Base-by-base conservation (phyloP, 305 asterid genomes). In the Fraxinus paxiana region DNA sequence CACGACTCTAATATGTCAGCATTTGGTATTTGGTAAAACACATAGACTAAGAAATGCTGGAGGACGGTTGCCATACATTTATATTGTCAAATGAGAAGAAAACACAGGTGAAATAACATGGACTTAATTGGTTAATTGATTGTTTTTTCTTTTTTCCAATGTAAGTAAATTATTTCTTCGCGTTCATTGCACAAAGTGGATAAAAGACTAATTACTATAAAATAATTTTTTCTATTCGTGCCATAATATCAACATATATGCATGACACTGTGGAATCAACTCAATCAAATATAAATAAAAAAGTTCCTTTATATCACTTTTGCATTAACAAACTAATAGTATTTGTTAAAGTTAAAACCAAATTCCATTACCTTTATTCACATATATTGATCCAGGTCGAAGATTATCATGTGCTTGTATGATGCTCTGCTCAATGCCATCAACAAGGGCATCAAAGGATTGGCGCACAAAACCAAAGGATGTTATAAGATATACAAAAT, bases 401-500 rank as follows among this genome's bases (percentile, higher is more conserved):
- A 96, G 90, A 85, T 92, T 96, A 69, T 90, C 90, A 86, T 96
- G 99, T 84, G 99, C 99, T 88, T 74, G 95, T 24, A 96, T 87
- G 87, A 94, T 84, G 85, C 93, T 90, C 86, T 92, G 98, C 88
- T 96, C 99, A 80, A 96, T 96, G 72, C 99, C 99, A 86, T 96
- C 89, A 79, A 96, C 99, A 73, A 96, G 90, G 78, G 93, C 98
- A 88, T 94, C 96, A 87, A 96, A 96, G 41, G 99, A 96, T 82
- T 96, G 98, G 77, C 90, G 98, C 83, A 96, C 97, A 87, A 96
- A 96, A 79, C 99, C 99, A 82, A 96, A 95, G 67, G 99, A 96
- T 46, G 99, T 96, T 34, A 96, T 93, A 76, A 94, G 84, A 87
- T 96, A 96, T 74, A 92, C 97, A 51, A 96, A 87, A 77, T 96